A percentile compares a stretch with the other conserved stretches of the same genome.
phyloP scores from a whole-genome alignment of 2,329 filamentous ascomycete species.

The Talaromyces sp. region DNA sequence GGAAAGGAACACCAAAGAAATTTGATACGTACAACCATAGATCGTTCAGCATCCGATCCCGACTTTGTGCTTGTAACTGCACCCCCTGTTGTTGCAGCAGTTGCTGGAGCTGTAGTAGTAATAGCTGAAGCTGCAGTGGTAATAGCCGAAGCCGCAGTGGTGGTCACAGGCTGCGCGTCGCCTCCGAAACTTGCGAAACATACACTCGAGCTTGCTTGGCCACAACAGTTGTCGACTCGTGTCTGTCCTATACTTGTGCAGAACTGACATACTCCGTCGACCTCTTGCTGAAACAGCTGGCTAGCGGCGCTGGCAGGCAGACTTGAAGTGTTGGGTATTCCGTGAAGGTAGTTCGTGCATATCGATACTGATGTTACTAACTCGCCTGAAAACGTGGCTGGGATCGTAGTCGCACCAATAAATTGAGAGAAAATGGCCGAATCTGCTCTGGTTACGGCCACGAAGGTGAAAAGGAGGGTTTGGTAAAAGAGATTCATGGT shows the following conservation, averaged over 20 bases:
- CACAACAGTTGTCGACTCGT: conserved; percentile 9
- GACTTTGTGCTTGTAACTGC: conserved; percentile 1
- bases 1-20: neutral
- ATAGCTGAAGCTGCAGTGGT: neutral
- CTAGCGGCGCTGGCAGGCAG: neutral
- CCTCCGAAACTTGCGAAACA: conserved; percentile 8
- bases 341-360: conserved; percentile 8
- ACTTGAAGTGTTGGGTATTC: neutral
- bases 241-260: conserved; percentile 8
- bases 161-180: neutral
- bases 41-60: neutral
- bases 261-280: conserved; percentile 7
- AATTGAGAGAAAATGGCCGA: conserved; percentile 8
- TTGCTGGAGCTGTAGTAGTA: neutral
- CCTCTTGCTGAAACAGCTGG: conserved; percentile 9
- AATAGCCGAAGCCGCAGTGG: neutral
- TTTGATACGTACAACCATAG: neutral
- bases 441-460: neutral
- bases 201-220: conserved; percentile 11
- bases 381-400: neutral
- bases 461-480: neutral
- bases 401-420: conserved; percentile 3
- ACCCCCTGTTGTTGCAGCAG: neutral
- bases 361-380: too few species aligned
- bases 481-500: neutral